These are phyloP conservation scores for Apiotrichum laibachii DNA, from an alignment of 1,284 basidiomycete species.

Conservation along the genomic window DNA sequence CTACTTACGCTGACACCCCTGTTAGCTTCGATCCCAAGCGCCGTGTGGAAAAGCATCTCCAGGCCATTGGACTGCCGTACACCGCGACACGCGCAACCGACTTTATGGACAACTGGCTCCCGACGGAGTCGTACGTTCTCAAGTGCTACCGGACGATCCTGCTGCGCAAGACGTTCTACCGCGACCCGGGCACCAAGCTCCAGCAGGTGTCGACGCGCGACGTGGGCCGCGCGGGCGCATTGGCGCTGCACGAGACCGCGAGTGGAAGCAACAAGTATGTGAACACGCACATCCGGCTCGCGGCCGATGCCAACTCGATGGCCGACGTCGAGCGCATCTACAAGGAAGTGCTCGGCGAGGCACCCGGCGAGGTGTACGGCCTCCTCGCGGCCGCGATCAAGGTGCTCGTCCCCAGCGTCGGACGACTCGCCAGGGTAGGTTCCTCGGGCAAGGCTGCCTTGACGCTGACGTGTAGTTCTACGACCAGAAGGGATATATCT, in stretches of 20 bases:
- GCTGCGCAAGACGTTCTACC: constrained; percentile 24
- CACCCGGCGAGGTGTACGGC: constrained; percentile 17
- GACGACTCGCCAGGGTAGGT: constrained; percentile 23
- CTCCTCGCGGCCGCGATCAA: constrained; percentile 17
- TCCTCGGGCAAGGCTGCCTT: too few relatives aligned
- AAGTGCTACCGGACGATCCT: constrained; percentile 30
- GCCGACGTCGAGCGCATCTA: constrained; percentile 25
- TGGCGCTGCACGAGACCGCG: constrained; percentile 19
- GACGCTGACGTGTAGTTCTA: constrained; percentile 27
- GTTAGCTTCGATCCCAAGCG: constrained; percentile 32
- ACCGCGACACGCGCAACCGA: constrained; percentile 19
- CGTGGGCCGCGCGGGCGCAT: constrained; percentile 28
- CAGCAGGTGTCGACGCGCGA: constrained; percentile 25
- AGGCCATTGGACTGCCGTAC: constrained; percentile 4
- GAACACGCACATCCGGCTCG: constrained; percentile 19
- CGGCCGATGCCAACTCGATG: constrained; percentile 28
- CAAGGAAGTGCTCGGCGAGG: constrained; percentile 20
- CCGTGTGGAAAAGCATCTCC: constrained; percentile 16
- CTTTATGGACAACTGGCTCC: constrained; percentile 29
- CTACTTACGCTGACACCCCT: neutral
- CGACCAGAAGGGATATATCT: constrained; percentile 23
- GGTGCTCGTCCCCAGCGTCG: constrained; percentile 9
- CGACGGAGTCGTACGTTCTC: constrained; percentile 18
- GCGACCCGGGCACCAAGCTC: constrained; percentile 22
- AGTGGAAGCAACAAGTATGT: constrained; percentile 2